Conservation (phyloP, 139 green algal species). For the Coelastrella sp. region DNA sequence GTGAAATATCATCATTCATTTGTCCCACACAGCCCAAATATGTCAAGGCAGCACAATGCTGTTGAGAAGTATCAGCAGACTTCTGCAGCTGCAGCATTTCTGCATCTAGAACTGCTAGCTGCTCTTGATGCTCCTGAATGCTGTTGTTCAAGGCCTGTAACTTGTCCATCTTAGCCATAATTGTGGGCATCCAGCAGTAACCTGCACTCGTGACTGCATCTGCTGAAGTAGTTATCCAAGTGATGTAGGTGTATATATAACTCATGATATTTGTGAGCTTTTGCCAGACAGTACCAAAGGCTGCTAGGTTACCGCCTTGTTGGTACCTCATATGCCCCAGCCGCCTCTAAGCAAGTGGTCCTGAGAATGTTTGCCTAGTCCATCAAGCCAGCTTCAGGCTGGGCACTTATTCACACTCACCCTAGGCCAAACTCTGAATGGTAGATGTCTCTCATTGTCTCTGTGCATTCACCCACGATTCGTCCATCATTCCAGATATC, state of each 20-base stretch:
- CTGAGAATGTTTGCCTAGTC: neutral
- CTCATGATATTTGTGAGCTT: no score
- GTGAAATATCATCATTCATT: neutral
- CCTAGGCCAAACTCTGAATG: slow-evolving; percentile 1
- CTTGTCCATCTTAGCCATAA: neutral
- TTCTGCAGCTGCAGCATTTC: neutral
- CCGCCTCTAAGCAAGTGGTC: no score
- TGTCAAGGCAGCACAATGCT: neutral
- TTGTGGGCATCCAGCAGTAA: neutral
- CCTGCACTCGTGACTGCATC: no score
- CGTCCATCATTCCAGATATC: neutral
- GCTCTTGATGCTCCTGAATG: neutral
- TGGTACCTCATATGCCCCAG: no score
- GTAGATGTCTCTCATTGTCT: slow-evolving; percentile 42
- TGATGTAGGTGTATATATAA: no score
- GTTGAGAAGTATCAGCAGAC: neutral
- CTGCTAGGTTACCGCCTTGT: no score
- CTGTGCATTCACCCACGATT: neutral
- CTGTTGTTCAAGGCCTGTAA: neutral
- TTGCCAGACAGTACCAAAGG: no score
- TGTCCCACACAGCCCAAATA: neutral
- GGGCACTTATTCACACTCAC: no score
- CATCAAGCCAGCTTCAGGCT: no score
- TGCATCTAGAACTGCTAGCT: neutral
- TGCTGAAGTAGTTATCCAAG: no score